These are phyloP conservation scores for Clarkia xantiana DNA, from an alignment of 345 rosid genomes.

Conservation along the genomic window DNA sequence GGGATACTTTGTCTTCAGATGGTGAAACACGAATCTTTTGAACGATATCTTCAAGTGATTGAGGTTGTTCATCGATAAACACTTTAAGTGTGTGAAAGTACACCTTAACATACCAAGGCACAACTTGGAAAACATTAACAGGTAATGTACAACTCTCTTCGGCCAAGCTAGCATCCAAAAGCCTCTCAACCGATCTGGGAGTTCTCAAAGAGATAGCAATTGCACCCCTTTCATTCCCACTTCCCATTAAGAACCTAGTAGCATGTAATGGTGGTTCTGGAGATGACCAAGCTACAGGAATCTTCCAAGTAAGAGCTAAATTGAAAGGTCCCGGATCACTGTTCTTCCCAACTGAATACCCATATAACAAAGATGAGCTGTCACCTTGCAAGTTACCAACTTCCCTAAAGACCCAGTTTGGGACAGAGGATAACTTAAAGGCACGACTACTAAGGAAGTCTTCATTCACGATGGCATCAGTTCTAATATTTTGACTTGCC, in stretches of 20 bases:
- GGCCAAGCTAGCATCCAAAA: slow-evolving; percentile 9
- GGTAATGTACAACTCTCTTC: slow-evolving; percentile 32
- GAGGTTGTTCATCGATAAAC: slow-evolving; percentile 54
- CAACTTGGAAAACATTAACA: slow-evolving; percentile 75
- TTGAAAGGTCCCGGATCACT: slow-evolving; percentile 48
- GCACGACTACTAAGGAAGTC: slow-evolving; percentile 17
- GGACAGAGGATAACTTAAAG: slow-evolving; percentile 47
- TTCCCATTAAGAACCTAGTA: slow-evolving; percentile 88
- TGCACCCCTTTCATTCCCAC: slow-evolving; percentile 94
- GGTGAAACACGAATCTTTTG: slow-evolving; percentile 68
- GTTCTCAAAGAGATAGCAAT: slow-evolving; percentile 74
- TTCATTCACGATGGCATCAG: slow-evolving; percentile 13
- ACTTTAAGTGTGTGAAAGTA: slow-evolving; percentile 64
- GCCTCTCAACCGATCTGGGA: slow-evolving; percentile 22
- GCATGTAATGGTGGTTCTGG: slow-evolving; percentile 60
- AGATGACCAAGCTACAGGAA: slow-evolving; percentile 58
- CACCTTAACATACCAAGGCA: slow-evolving; percentile 92
- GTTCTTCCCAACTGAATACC: slow-evolving; percentile 44
- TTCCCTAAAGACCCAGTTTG: slow-evolving; percentile 50
- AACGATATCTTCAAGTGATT: slow-evolving; percentile 31
- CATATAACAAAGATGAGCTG: slow-evolving; percentile 29
- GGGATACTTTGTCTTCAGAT: slow-evolving; percentile 78
- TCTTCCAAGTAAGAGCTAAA: slow-evolving; percentile 60
- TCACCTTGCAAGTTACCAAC: slow-evolving; percentile 15
- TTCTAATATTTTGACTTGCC: slow-evolving; percentile 17